phyloP scores from a whole-genome alignment of 768 basidiomycete species.

The Xerocomellus amylosporus region DNA sequence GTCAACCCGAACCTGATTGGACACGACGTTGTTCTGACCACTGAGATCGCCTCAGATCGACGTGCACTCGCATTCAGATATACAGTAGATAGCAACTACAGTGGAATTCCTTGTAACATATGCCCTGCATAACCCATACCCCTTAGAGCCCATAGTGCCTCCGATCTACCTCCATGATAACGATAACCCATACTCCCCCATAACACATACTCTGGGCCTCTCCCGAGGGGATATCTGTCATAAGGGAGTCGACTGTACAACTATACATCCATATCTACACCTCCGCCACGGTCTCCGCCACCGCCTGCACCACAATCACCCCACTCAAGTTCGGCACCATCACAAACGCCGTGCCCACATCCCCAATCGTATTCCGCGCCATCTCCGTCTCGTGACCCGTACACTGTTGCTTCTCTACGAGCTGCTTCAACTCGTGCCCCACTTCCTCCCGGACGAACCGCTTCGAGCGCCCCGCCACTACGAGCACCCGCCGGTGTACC shows the following conservation, averaged over 20 bases:
- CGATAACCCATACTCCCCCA: too few species aligned
- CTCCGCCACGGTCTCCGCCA: conserved; percentile 23
- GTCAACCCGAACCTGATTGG: too few species aligned
- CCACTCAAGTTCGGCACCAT: conserved; percentile 56
- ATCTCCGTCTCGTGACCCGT: conserved; percentile 26
- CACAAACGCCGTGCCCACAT: conserved; percentile 77
- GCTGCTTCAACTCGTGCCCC: conserved; percentile 51
- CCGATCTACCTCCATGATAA: too few species aligned
- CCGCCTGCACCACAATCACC: conserved; percentile 68
- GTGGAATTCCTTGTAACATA: too few species aligned
- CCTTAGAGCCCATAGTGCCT: too few species aligned
- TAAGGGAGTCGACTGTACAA: too few species aligned
- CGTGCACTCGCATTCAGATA: background rate
- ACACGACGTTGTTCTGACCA: too few species aligned
- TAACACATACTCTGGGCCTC: too few species aligned
- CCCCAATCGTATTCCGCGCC: conserved; percentile 80
- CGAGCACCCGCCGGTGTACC: conserved; percentile 43
- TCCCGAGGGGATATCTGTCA: too few species aligned
- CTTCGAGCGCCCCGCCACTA: conserved; percentile 77
- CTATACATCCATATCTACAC: background rate
- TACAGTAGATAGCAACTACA: too few species aligned
- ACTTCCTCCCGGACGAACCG: conserved; percentile 63
- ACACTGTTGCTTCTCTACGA: conserved; percentile 36
- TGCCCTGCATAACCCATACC: too few species aligned
- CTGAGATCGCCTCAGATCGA: too few species aligned